Evolutionary conservation across 495 filamentous ascomycete species (phyloP).

Genomic region (Friedmanniomyces endolithicus): DNA sequence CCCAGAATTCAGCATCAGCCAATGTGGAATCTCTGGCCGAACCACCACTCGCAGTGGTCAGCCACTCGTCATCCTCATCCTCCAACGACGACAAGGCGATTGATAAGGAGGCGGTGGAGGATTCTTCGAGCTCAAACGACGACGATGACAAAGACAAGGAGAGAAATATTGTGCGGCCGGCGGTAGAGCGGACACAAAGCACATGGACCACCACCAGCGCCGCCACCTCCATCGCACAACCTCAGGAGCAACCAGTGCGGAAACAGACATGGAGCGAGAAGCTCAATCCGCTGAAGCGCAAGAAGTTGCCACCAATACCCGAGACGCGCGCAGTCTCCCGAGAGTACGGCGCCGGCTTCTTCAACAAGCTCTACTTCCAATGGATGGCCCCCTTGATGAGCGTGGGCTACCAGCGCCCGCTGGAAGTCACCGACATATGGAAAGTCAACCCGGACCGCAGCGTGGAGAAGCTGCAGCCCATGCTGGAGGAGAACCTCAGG

Average conservation of each 20-base stretch:
- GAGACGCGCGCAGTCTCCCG: constrained; percentile 40
- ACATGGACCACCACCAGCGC: constrained; percentile 11
- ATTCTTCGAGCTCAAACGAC: constrained; percentile 2
- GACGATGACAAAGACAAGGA: constrained; percentile 8
- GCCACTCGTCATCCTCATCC: constrained; percentile 21
- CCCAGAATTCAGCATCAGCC: background rate
- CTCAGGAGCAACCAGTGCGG: constrained; percentile 19
- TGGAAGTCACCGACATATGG: constrained; percentile 81
- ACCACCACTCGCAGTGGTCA: constrained; percentile 22
- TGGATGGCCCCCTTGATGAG: constrained; percentile 61
- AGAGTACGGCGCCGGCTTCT: constrained; percentile 48
- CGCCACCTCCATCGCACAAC: constrained; percentile 16
- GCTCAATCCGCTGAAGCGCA: constrained; percentile 52
- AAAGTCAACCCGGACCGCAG: constrained; percentile 66
- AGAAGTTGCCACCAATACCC: constrained; percentile 46
- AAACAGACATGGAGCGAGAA: constrained; percentile 49
- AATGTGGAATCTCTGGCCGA: constrained; percentile 24
- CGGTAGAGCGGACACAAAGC: constrained; percentile 11
- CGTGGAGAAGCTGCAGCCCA: constrained; percentile 52
- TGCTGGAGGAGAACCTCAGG: constrained; percentile 53
- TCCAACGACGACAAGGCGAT: constrained; percentile 17
- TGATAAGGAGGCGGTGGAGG: constrained; percentile 13
- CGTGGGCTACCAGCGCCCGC: constrained; percentile 69
- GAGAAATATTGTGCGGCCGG: background rate
- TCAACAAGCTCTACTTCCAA: constrained; percentile 49